These are phyloP conservation scores for Papiliotrema nemorosa DNA, from an alignment of 1,284 basidiomycete genomes.

Conservation along the genomic window DNA sequence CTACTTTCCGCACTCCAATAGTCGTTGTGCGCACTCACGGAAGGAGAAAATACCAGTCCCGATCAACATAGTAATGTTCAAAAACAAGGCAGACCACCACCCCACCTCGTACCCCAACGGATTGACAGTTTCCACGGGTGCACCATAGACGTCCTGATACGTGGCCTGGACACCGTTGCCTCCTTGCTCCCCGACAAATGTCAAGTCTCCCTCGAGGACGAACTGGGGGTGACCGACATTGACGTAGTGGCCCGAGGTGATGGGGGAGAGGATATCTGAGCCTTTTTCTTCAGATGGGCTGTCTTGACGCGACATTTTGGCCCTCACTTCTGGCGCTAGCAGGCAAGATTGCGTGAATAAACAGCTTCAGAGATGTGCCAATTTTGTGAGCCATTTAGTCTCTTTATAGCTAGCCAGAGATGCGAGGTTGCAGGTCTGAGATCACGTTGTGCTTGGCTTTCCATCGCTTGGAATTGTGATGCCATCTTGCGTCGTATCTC, in stretches of 20 bases:
- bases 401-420: no score
- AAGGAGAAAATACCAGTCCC: neutral
- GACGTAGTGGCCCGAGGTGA: neutral
- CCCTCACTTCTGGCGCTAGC: no score
- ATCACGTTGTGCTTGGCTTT: no score
- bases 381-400: no score
- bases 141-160: constrained; percentile 20
- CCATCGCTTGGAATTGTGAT: no score
- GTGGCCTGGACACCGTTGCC: constrained; percentile 13
- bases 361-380: no score
- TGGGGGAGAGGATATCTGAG: neutral
- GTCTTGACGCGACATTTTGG: no score
- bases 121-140: constrained; percentile 20
- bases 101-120: constrained; percentile 26
- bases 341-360: no score
- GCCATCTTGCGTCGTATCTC: no score
- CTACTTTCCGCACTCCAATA: no score
- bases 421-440: no score
- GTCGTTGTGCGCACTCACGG: no score
- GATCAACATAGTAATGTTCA: constrained; percentile 5
- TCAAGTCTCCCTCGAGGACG: constrained; percentile 2
- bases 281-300: neutral
- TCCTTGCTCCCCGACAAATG: neutral
- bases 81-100: constrained; percentile 15
- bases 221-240: neutral